Evolutionary conservation across 2,329 filamentous ascomycete species (phyloP).

Genomic region (Amylocarpus encephaloides): DNA sequence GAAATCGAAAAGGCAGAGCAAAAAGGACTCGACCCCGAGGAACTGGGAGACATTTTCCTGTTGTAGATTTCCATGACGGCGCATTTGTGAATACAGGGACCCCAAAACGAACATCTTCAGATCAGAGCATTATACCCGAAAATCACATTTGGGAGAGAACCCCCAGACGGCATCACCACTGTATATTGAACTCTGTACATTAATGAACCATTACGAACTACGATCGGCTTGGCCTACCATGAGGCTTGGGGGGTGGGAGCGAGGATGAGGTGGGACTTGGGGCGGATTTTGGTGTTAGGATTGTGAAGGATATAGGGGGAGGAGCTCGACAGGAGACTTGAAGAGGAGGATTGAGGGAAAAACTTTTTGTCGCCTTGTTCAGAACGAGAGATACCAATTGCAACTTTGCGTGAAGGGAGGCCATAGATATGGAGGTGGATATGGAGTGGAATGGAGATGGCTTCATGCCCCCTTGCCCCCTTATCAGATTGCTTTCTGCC

Average conservation of each 20-base stretch:
- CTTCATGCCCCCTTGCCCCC: no score
- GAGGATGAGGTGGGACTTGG: neutral
- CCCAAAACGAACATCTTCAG: neutral
- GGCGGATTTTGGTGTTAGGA: neutral
- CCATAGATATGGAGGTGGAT: no score
- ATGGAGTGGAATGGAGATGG: no score
- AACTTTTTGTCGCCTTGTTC: no score
- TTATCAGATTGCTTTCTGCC: no score
- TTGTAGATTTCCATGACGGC: neutral
- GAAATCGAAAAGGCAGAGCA: neutral
- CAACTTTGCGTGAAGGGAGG: neutral
- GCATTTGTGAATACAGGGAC: neutral
- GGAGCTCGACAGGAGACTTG: neutral
- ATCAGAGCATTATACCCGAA: neutral
- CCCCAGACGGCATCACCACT: neutral
- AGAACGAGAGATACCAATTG: neutral
- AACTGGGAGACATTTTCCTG: neutral
- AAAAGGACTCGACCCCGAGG: neutral
- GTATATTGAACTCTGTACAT: constrained; percentile 11
- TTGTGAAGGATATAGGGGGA: no score
- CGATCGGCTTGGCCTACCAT: neutral
- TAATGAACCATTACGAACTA: constrained; percentile 9
- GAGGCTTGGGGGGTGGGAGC: neutral
- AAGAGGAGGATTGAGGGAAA: neutral
- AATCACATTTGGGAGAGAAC: neutral